These are phyloP conservation scores for Pichia eremophila DNA, from an alignment of 805 yeast genomes.

Conservation along the genomic window DNA sequence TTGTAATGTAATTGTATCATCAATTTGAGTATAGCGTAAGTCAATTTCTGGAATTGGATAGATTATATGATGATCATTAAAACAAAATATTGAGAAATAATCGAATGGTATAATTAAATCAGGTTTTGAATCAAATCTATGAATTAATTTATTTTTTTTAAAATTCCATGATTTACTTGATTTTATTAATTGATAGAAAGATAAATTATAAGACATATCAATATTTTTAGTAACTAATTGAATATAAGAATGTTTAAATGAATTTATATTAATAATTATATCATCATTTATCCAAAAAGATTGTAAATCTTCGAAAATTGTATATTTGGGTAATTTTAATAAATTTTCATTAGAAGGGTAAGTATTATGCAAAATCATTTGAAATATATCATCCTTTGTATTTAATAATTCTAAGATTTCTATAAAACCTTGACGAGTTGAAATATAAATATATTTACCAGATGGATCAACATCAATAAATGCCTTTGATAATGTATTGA, in stretches of 20 bases:
- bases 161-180: too few relatives aligned
- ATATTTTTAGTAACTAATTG: too few relatives aligned
- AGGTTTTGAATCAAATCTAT: too few relatives aligned
- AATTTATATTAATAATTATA: conserved; percentile 9
- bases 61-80: conserved; percentile 13
- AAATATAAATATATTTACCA: conserved; percentile 14
- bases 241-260: conserved; percentile 13
- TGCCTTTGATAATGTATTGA: conserved; percentile 10
- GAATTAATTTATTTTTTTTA: too few relatives aligned
- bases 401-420: conserved; percentile 15
- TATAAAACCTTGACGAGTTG: conserved; percentile 15
- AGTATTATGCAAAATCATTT: not conserved
- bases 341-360: not conserved
- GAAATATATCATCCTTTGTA: conserved; percentile 13
- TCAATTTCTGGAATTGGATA: conserved; percentile 10
- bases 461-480: conserved; percentile 15
- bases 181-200: too few relatives aligned
- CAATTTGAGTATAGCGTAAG: not conserved
- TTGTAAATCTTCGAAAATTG: conserved; percentile 14
- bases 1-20: too few relatives aligned
- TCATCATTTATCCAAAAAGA: conserved; percentile 10
- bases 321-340: conserved; percentile 5
- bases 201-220: too few relatives aligned
- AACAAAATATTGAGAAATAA: conserved; percentile 12
- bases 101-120: conserved; percentile 10